These are phyloP conservation scores for Metarhizium robertsii DNA, from an alignment of 2,329 filamentous ascomycete species.

Conservation along the genomic window DNA sequence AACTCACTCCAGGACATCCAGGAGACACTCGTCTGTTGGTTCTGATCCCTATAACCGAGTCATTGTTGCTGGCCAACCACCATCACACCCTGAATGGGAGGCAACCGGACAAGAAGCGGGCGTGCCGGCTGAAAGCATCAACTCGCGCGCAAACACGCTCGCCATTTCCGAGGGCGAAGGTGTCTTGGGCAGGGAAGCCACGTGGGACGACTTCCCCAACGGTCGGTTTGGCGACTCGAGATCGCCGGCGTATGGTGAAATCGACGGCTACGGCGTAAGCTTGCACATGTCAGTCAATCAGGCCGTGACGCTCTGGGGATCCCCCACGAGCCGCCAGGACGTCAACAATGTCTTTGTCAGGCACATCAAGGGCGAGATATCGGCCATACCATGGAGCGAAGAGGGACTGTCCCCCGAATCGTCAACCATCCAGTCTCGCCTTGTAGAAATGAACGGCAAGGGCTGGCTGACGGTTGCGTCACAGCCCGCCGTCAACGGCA, in stretches of 20 bases:
- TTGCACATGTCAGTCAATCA: slow-evolving; percentile 82
- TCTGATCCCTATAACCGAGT: slow-evolving; percentile 82
- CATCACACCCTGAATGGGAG: slow-evolving; percentile 56
- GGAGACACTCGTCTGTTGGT: slow-evolving; percentile 69
- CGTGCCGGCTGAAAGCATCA: slow-evolving; percentile 62
- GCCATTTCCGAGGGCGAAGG: slow-evolving; percentile 94
- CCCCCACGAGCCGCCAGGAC: slow-evolving; percentile 59
- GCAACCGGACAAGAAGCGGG: slow-evolving; percentile 69
- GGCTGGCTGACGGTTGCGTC: slow-evolving; percentile 97
- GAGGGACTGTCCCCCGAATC: slow-evolving; percentile 81
- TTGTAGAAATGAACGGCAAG: slow-evolving; percentile 65
- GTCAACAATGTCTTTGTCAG: slow-evolving; percentile 72
- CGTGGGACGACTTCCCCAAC: slow-evolving; percentile 98
- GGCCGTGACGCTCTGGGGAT: slow-evolving; percentile 77
- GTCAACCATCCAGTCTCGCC: slow-evolving; percentile 63
- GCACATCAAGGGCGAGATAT: slow-evolving; percentile 70
- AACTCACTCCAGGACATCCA: slow-evolving; percentile 30
- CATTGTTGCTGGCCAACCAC: slow-evolving; percentile 60
- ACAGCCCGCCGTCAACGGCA: slow-evolving; percentile 85
- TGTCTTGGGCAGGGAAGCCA: slow-evolving; percentile 81
- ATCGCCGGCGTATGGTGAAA: slow-evolving; percentile 90
- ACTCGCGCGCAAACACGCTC: slow-evolving; percentile 73
- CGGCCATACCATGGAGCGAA: slow-evolving; percentile 89
- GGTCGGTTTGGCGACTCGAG: slow-evolving; percentile 90
- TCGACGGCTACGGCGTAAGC: slow-evolving; percentile 96